Evolutionary conservation across 495 filamentous ascomycete species (phyloP), one percentile per base, ranked within the genome.

Genomic region (Neurospora sp.): DNA sequence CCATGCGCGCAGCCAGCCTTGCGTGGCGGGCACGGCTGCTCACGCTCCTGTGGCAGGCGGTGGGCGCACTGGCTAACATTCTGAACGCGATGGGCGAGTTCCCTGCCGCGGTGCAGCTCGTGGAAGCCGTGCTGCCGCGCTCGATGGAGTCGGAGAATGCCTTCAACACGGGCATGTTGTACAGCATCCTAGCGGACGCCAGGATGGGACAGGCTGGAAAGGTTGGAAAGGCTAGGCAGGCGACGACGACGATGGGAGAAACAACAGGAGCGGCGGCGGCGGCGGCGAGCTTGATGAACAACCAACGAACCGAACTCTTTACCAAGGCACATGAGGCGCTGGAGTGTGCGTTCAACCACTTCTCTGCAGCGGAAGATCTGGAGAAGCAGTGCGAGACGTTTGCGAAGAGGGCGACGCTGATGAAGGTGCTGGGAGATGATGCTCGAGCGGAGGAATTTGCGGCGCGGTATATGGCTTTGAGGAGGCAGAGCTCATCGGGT

Each of bases 361-460:
- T 87, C 75, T 89, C 91, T 48, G 85, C 87, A 38, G 86, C 94
- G 40, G 91, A 93, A 78, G 93, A 97, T 82, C 83, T 91, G 20
- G 81, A 85, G 27, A 91, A 89, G 42, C 91, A 93, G 80, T 91
- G 91, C 78, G 91, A 94, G 82, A 90, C 93, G 88, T 88, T 96
- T 84, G 92, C 91, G 2, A 95, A 95, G 83, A 94, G 94, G 80
- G 92, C 93, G 18, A 91, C 91, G 10, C 85, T 97, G 48, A 92
- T 93, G 87, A 89, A 90, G 79, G 83, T 91, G 10, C 84, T 91
- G 31, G 93, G 92, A 5, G 91, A 97, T 74, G 81, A 86, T 70
- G 87, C 86, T 20, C 79, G 91, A 75, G 89, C 92, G 1, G 92
- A 94, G 82, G 90, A 94, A 72, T 93, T 88, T 80, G 91, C 92